A percentile compares a stretch with the other conserved stretches of the same genome.
Evolutionary conservation across 1,139 yeast species (phyloP).

Genomic region (Nakaseomyces kungkrabaensis): DNA sequence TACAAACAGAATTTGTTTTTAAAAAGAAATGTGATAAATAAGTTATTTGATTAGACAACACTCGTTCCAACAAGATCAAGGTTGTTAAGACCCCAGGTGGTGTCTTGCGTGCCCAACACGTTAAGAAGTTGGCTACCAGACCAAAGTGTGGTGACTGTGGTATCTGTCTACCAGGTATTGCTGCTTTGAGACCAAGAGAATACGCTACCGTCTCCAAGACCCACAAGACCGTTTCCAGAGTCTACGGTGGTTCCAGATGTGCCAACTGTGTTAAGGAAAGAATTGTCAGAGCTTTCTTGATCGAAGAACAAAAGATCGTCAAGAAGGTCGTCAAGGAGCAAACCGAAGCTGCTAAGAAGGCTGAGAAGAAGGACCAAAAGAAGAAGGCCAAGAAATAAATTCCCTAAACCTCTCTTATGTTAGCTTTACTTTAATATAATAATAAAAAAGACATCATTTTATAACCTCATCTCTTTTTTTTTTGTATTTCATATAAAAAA

Average conservation of each 20-base stretch:
- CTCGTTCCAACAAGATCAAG: conserved; percentile 98
- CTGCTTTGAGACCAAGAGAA: conserved; percentile 95
- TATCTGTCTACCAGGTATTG: conserved; percentile 78
- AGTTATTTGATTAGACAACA: conserved; percentile 57
- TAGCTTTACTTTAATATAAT: background rate
- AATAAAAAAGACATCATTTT: conserved; percentile 1
- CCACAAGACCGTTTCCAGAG: conserved; percentile 97
- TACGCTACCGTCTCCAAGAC: conserved; percentile 92
- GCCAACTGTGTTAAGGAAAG: conserved; percentile 98
- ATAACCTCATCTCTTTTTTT: background rate
- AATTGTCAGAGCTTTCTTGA: conserved; percentile 97
- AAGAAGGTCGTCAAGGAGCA: conserved; percentile 97
- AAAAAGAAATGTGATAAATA: background rate
- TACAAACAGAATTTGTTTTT: too few relatives aligned
- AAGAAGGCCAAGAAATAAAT: conserved; percentile 10
- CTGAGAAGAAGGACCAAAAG: conserved; percentile 19
- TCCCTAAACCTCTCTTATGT: background rate
- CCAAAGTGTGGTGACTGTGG: conserved; percentile 99
- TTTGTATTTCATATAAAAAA: background rate
- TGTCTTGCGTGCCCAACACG: conserved; percentile 92
- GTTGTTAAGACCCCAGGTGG: conserved; percentile 99
- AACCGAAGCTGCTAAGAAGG: conserved; percentile 67
- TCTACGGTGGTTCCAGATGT: conserved; percentile 99
- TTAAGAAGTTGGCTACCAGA: conserved; percentile 89
- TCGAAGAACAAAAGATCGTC: conserved; percentile 99